Evolutionary conservation across 2,329 filamentous ascomycete genomes (phyloP), one percentile per base, ranked within the genome.

Genomic region (Parasarocladium wereldwijsianum): DNA sequence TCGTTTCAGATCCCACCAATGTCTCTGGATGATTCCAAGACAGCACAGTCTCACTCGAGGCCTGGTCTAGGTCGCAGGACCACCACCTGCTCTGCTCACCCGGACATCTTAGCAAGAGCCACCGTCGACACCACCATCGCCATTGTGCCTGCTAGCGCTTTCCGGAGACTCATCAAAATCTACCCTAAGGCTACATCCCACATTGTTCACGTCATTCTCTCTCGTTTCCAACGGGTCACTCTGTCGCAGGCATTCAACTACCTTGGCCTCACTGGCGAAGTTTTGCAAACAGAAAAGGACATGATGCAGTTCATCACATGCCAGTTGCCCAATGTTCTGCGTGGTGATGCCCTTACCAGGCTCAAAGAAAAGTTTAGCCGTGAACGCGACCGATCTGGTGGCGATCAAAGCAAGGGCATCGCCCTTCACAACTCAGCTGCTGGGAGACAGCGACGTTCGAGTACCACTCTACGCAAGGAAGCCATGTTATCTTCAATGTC

Each of bases 41-140:
- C 29, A 14, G n/a, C 17, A 15, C 14, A 14, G 10, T 29, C 35
- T 11, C 47, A 42, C 17, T n/a, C n/a, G n/a, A 55, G 59, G 14
- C 63, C 64, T 3, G 34, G 38, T 4, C 41, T 55, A 24, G 51
- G 54, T 9, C 60, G 61, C 37, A 57, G 64, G 32, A 47, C 47
- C 11, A 53, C 58, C 18, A 69, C 71, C 8, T 78, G 76, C 39
- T 96, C 90, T 10, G 85, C 83, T 0, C 90, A 98, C 53, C 90
- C 90, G 8, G 90, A 98, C 46, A 90, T 98, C 37, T 84, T 98
- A 39, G 90, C 87, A n/a, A 71, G 90, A 39, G 90, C 90, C 5
- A 92, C 85, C 11, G 80, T 92, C 15, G 92, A 98, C 48, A 98
- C 90, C 0, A 98, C 92, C 0, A 94, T 98, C 52, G 90, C 90